Percentiles rank a stretch among this genome's conserved stretches.
phyloP scores from a whole-genome alignment of 148 eudicot genomes.

The Fagopyrum esculentum region DNA sequence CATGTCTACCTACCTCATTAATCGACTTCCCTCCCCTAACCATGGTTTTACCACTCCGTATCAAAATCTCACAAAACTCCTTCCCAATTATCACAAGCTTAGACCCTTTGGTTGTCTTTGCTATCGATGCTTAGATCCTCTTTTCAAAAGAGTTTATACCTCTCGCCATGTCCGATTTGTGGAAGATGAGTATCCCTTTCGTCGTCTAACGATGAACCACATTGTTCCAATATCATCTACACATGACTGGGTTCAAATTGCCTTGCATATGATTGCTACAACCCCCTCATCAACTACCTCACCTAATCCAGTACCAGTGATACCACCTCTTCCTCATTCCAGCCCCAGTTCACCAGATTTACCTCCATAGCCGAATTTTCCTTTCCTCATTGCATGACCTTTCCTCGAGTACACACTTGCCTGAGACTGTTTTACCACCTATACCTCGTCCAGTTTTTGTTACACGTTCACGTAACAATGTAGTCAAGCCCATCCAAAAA shows the following conservation, averaged over 20 bases:
- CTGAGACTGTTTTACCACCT: background rate
- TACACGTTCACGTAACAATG: background rate
- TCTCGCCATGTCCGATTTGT: background rate
- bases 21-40: too few species aligned
- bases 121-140: background rate
- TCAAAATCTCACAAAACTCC: too few species aligned
- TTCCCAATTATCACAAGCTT: background rate
- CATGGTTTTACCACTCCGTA: background rate
- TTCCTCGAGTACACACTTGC: too few species aligned
- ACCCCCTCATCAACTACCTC: too few species aligned
- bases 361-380: too few species aligned
- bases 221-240: background rate
- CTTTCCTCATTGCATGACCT: too few species aligned
- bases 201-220: too few species aligned
- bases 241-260: background rate
- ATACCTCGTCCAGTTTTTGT: background rate
- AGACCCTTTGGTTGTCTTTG: background rate
- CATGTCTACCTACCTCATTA: too few species aligned
- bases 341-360: too few species aligned
- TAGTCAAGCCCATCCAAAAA: background rate
- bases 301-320: too few species aligned
- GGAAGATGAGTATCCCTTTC: too few species aligned
- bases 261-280: background rate
- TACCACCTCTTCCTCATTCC: background rate
- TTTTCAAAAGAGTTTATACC: background rate